Base-by-base conservation (phyloP, 768 basidiomycete species). In the Auriscalpium microsporum region DNA sequence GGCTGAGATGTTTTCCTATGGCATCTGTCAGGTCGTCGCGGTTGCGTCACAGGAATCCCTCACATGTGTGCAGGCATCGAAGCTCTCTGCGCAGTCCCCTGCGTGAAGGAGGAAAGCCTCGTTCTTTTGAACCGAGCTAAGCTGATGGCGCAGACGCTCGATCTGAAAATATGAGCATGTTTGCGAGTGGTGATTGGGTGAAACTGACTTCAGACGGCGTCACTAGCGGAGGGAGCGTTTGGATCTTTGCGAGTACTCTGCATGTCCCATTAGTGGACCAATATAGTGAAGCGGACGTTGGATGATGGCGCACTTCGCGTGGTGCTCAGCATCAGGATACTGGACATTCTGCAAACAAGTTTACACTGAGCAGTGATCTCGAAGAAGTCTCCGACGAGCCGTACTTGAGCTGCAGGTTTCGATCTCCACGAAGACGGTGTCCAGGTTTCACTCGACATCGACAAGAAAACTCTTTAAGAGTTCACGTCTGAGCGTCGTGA, bases 51-150 rank as follows among this genome's bases (percentile, higher is more conserved):
- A 0, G 37, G 33, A 33, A 33, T n/a, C 40, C 74, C 79, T 63
- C 66, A 90, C 90, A 58, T 90, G 82, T 0, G 89, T 92, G 67
- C 91, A 94, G 0, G 90, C 91, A 62, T 90, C 87, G 64, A 95
- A 94, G 67, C 90, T 87, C 69, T 94, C 91, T n/a, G 92, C 94
- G 64, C 96, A 99, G 65, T 99, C 96, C 2, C 96, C 96, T 0
- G 96, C 96, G 58, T 99, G 96, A 2, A 99, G 78, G 38, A 99
- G 76, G 71, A 99, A 98, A 0, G 92, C 93, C 64, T 94, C 83
- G 58, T 91, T 90, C 17, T 77, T 77, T 62, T 96, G 87, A 3
- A 94, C 93, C 37, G 82, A 82, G 36, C 77, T 72, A 17, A 97
- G 74, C 58, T 94, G 91, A 65, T 83, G 77, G 50, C 92, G 79